phyloP scores from a whole-genome alignment of 768 basidiomycete species.

The Mycena alexandri region DNA sequence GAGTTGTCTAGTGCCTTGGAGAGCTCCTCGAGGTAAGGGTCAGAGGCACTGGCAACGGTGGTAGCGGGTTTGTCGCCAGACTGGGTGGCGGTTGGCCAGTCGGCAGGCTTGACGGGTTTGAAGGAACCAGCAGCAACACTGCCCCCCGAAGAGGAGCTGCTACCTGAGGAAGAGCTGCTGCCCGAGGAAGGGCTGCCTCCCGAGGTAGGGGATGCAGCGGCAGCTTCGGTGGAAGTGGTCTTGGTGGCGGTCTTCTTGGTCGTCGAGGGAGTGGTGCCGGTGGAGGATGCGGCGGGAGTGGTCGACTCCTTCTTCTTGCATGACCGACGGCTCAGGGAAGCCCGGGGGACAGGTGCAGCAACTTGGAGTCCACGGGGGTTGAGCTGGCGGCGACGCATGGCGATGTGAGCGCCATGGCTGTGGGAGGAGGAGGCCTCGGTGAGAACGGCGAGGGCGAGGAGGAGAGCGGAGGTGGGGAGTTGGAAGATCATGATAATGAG shows the following conservation, averaged over 20 bases:
- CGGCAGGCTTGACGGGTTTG: slow-evolving; percentile 35
- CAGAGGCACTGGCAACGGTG: slow-evolving; percentile 40
- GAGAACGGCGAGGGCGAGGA: slow-evolving; percentile 41
- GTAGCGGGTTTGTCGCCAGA: slow-evolving; percentile 40
- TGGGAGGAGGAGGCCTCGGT: slow-evolving; percentile 37
- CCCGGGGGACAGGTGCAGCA: slow-evolving; percentile 1
- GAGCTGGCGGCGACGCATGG: slow-evolving; percentile 43
- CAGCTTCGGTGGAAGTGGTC: slow-evolving; percentile 21
- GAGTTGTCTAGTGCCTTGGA: slow-evolving; percentile 47
- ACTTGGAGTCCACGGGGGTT: slow-evolving; percentile 37
- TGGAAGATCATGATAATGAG: slow-evolving; percentile 41
- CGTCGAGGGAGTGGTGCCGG: slow-evolving; percentile 26
- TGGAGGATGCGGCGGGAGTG: slow-evolving; percentile 11
- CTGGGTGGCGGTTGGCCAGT: slow-evolving; percentile 46
- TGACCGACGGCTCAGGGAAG: slow-evolving; percentile 25
- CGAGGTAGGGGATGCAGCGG: slow-evolving; percentile 26
- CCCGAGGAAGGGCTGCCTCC: not conserved
- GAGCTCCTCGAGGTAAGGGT: slow-evolving; percentile 46
- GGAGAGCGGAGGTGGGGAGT: slow-evolving; percentile 40
- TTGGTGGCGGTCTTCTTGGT: slow-evolving; percentile 28
- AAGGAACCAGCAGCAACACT: slow-evolving; percentile 37
- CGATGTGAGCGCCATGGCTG: slow-evolving; percentile 37
- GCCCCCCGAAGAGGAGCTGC: not conserved
- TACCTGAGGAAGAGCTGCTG: not conserved
- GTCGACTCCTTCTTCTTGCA: slow-evolving; percentile 26